phyloP scores from a whole-genome alignment of 1,139 yeast species.

The Blastobotrys petasosporus region DNA sequence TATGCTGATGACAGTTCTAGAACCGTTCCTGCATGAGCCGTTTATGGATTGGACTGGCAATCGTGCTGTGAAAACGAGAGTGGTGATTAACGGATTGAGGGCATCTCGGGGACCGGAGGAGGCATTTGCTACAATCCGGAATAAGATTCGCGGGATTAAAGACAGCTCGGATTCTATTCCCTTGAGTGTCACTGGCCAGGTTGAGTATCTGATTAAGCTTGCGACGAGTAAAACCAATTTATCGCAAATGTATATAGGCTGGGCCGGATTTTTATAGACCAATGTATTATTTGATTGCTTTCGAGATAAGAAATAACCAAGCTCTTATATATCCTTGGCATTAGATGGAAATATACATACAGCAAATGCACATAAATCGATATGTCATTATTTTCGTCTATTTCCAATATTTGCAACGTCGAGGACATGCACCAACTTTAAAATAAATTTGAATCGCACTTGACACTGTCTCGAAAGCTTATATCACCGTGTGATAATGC shows the following conservation, averaged over 20 bases:
- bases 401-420: no score
- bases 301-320: no score
- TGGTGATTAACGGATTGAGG: constrained; percentile 23
- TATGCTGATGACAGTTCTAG: constrained; percentile 84
- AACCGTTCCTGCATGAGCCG: constrained; percentile 89
- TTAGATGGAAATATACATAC: no score
- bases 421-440: no score
- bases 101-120: constrained; percentile 46
- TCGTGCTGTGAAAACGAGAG: constrained; percentile 15
- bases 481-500: no score
- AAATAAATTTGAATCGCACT: no score
- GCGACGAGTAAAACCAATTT: constrained; percentile 70
- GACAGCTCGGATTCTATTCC: constrained; percentile 72
- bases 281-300: no score
- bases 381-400: no score
- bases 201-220: constrained; percentile 79
- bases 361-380: no score
- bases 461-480: no score
- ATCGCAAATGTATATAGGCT: constrained; percentile 87
- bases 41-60: constrained; percentile 43
- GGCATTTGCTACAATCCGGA: constrained; percentile 68
- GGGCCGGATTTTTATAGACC: constrained; percentile 69
- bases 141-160: constrained; percentile 79
- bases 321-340: no score
- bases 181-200: constrained; percentile 88